Evolutionary conservation across 495 filamentous ascomycete genomes (phyloP), one percentile per base, ranked within the genome.

Genomic region (Aspergillus leporis): DNA sequence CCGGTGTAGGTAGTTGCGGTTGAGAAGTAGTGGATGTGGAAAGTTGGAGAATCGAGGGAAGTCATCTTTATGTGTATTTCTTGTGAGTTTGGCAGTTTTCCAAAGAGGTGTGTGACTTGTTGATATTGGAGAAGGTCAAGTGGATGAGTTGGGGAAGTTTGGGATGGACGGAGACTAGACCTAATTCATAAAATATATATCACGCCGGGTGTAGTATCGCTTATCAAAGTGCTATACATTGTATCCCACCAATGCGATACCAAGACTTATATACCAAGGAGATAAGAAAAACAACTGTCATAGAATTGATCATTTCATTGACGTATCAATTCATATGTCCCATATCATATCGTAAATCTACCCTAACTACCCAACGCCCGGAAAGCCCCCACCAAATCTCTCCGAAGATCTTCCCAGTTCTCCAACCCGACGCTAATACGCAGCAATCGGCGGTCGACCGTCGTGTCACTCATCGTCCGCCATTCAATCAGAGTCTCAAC

Each of bases 11-110:
- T 85, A 53, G 86, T 84, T 43, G 90, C 90, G 58, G 85, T 81
- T 68, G 91, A 91, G 74, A 98, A 96, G 78, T 95, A 97, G 62
- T 94, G 86, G 55, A 96, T 75, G 66, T 85, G 88, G 76, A 96
- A 97, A 49, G 45, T n/a, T 19, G 19, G 38, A n/a, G n/a, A n/a
- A n/a, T n/a, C n/a, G n/a, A n/a, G n/a, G 25, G 25, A 28, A 28
- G 25, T 28, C 25, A 28, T 28, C 6, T 3, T 28, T 3, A 28
- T 28, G 3, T 28, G 25, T 28, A 28, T 28, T 28, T 28, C 3
- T 28, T 28, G 3, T 3, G 3, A 28, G 25, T 28, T 28, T 28
- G 25, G 3, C 25, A 6, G 25, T 28, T 28, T 28, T 28, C 6
- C 6, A 28, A 28, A 28, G 25, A 28, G 25, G 3, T 28, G 25